These are phyloP conservation scores for Eurotiales sp. DNA, from an alignment of 2,329 filamentous ascomycete genomes.

Conservation along the genomic window DNA sequence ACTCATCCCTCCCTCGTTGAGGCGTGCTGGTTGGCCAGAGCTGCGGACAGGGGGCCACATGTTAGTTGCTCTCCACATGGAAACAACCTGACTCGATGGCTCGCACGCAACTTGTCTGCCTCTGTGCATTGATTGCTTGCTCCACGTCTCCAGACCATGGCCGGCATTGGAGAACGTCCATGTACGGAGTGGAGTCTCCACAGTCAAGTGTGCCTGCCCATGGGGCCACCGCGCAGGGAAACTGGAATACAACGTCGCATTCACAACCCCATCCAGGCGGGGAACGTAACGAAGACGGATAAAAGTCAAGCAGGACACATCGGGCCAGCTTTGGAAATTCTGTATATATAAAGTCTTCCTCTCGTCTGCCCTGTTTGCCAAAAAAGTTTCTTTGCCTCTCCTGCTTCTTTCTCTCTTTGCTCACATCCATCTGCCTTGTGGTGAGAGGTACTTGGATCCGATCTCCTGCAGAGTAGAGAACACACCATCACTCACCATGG, in stretches of 20 bases:
- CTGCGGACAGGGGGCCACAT: slow-evolving; percentile 5
- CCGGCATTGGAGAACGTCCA: slow-evolving; percentile 1
- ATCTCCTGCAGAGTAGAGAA: slow-evolving; percentile 6
- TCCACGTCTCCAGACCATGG: slow-evolving; percentile 8
- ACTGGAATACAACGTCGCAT: slow-evolving; percentile 10
- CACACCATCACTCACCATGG: slow-evolving; percentile 24
- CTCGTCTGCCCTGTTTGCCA: neutral
- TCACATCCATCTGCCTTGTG: neutral
- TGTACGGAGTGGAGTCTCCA: slow-evolving; percentile 9
- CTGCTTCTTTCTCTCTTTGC: neutral
- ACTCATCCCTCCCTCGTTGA: neutral
- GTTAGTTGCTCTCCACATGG: slow-evolving; percentile 6
- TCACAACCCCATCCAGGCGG: slow-evolving; percentile 9
- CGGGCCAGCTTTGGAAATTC: neutral
- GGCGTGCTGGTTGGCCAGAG: slow-evolving; percentile 1
- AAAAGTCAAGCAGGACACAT: slow-evolving; percentile 5
- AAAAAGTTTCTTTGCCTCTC: neutral
- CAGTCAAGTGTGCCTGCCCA: slow-evolving; percentile 9
- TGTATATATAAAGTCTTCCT: slow-evolving; percentile 8
- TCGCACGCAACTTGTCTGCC: slow-evolving; percentile 4
- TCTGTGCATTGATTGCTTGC: neutral
- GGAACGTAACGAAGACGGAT: slow-evolving; percentile 3
- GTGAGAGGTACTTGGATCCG: neutral
- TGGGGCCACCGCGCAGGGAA: slow-evolving; percentile 4
- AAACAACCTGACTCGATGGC: neutral